These are phyloP conservation scores for Dictyostelium brefeldianum DNA, from an alignment of 78 protist species.

Conservation along the genomic window DNA sequence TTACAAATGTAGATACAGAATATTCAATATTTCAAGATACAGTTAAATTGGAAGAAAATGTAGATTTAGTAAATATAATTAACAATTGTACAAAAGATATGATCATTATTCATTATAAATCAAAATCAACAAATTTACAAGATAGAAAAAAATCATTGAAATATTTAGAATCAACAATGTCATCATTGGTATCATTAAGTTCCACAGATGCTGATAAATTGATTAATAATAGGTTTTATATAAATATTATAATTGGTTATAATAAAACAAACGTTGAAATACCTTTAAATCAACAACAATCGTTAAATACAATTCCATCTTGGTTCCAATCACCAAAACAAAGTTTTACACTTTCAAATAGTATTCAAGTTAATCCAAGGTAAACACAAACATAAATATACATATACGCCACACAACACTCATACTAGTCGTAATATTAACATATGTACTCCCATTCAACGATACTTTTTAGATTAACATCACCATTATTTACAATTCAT, in stretches of 20 bases:
- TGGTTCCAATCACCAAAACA: constrained; percentile 36
- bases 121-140: not conserved
- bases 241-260: constrained; percentile 15
- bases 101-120: constrained; percentile 14
- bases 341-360: constrained; percentile 14
- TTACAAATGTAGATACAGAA: constrained; percentile 25
- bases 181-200: not conserved
- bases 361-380: constrained; percentile 31
- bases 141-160: not conserved
- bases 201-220: too few relatives aligned
- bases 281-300: constrained; percentile 43
- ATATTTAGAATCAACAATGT: not conserved
- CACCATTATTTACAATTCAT: constrained; percentile 61
- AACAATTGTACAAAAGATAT: not conserved
- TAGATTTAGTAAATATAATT: not conserved
- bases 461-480: constrained; percentile 7
- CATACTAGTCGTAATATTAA: too few relatives aligned
- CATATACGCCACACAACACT: too few relatives aligned
- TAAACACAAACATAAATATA: not conserved
- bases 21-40: not conserved
- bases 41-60: not conserved
- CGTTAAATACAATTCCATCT: not conserved
- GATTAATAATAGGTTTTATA: not conserved
- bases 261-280: constrained; percentile 1
- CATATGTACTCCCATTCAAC: too few relatives aligned